Conservation (phyloP, 2,329 filamentous ascomycete species). For the Thermomyces lanuginosus region DNA sequence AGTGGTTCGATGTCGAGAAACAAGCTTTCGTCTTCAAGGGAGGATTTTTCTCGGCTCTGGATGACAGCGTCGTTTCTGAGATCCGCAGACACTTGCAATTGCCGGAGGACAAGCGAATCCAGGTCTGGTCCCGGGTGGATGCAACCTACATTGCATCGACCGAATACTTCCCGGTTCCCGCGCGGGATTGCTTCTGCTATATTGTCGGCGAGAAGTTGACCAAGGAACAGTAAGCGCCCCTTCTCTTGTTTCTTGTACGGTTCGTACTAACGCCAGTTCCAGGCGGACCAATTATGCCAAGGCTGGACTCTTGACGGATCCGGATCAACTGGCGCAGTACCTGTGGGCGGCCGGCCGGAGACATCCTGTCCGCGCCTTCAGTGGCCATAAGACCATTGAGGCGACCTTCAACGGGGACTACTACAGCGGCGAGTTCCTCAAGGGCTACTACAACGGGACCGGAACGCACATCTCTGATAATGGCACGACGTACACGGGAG, state of each 20-base stretch:
- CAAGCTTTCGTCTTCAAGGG: constrained; percentile 27
- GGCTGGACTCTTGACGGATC: constrained; percentile 21
- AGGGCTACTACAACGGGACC: constrained; percentile 37
- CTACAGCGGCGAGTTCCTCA: constrained; percentile 38
- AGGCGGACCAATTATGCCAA: constrained; percentile 19
- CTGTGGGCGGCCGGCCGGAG: constrained; percentile 29
- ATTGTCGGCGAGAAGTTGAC: constrained; percentile 26
- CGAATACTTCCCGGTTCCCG: constrained; percentile 19
- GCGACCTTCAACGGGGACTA: constrained; percentile 39
- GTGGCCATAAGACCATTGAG: constrained; percentile 34
- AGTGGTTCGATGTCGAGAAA: constrained; percentile 36
- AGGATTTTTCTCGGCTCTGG: constrained; percentile 26
- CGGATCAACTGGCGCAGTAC: constrained; percentile 27
- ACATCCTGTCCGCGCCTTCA: constrained; percentile 29
- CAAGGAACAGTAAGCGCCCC: constrained; percentile 19
- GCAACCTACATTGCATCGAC: constrained; percentile 18
- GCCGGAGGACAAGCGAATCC: constrained; percentile 23
- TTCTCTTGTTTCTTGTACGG: background rate
- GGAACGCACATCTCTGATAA: constrained; percentile 38
- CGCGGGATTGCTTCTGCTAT: constrained; percentile 25
- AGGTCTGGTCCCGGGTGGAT: constrained; percentile 29
- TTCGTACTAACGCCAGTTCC: constrained; percentile 6
- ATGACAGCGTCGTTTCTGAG: constrained; percentile 24
- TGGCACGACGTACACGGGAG: constrained; percentile 40
- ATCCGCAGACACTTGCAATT: constrained; percentile 25